These are phyloP conservation scores for Dichotomopilus funicola DNA, from an alignment of 2,329 filamentous ascomycete species.

Conservation along the genomic window DNA sequence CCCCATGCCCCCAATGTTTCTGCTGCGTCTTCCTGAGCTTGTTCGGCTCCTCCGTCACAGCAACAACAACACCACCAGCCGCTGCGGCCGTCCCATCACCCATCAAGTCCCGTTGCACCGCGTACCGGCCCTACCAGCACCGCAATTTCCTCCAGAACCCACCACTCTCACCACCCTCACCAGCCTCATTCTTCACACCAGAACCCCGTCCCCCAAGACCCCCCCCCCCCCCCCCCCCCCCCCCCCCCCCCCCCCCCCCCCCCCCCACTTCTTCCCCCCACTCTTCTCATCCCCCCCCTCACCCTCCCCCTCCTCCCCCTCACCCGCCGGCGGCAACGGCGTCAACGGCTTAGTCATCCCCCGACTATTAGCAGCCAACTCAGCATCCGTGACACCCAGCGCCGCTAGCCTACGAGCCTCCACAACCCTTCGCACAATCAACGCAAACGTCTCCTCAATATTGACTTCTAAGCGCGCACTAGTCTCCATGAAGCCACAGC, in stretches of 20 bases:
- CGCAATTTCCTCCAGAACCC: conserved; percentile 52
- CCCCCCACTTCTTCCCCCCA: background rate
- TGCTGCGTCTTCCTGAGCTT: too few relatives aligned
- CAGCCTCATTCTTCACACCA: conserved; percentile 11
- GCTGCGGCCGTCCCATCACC: background rate
- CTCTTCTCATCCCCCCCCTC: conserved; percentile 27
- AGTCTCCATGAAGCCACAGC: conserved; percentile 87
- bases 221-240: conserved; percentile 40
- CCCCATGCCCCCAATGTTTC: background rate
- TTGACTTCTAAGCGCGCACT: conserved; percentile 79
- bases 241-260: conserved; percentile 33
- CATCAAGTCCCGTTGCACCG: background rate
- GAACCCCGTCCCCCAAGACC: conserved; percentile 36
- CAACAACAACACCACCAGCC: too few relatives aligned
- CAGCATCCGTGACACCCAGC: conserved; percentile 36
- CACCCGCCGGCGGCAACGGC: conserved; percentile 34
- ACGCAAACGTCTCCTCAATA: conserved; percentile 81
- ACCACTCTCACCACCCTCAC: conserved; percentile 34
- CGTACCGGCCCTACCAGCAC: conserved; percentile 41
- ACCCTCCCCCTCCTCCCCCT: background rate
- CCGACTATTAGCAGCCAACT: conserved; percentile 37
- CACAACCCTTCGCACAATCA: conserved; percentile 56
- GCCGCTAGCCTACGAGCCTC: conserved; percentile 49
- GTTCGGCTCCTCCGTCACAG: too few relatives aligned
- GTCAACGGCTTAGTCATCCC: conserved; percentile 53